Percentiles rank a stretch among this genome's conserved stretches.
Conservation (phyloP, 163 green algal genomes). For the Scenedesmus sp. region DNA sequence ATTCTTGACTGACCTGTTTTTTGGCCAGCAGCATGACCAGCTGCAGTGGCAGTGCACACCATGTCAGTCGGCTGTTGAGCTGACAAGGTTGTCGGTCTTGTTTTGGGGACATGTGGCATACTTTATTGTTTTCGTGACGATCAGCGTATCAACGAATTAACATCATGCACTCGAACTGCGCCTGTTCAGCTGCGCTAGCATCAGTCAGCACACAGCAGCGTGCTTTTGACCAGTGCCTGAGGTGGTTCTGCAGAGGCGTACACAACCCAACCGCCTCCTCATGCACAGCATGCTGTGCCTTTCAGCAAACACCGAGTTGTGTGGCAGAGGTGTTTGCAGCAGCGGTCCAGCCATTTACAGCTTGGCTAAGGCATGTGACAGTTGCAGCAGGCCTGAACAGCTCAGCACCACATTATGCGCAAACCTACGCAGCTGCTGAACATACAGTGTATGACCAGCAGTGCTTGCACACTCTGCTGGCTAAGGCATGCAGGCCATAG, state of each 20-base stretch:
- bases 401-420: too few relatives aligned
- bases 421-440: neutral
- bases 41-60: too few relatives aligned
- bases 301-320: neutral
- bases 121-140: too few relatives aligned
- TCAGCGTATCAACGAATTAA: too few relatives aligned
- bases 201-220: too few relatives aligned
- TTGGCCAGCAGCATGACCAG: neutral
- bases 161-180: too few relatives aligned
- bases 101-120: too few relatives aligned
- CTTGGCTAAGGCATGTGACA: neutral
- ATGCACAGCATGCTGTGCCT: neutral
- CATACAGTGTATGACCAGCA: neutral
- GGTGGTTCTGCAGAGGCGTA: neutral
- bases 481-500: neutral
- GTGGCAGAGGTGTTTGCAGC: neutral
- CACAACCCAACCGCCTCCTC: neutral
- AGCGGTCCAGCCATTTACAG: neutral
- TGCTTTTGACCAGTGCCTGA: neutral
- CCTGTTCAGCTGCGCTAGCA: too few relatives aligned
- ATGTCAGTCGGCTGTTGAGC: too few relatives aligned
- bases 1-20: neutral
- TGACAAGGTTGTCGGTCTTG: too few relatives aligned
- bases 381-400: too few relatives aligned
- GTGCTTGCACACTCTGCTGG: neutral